Base-by-base conservation (phyloP, 306 rosid species). In the Crataegus laevigata region DNA sequence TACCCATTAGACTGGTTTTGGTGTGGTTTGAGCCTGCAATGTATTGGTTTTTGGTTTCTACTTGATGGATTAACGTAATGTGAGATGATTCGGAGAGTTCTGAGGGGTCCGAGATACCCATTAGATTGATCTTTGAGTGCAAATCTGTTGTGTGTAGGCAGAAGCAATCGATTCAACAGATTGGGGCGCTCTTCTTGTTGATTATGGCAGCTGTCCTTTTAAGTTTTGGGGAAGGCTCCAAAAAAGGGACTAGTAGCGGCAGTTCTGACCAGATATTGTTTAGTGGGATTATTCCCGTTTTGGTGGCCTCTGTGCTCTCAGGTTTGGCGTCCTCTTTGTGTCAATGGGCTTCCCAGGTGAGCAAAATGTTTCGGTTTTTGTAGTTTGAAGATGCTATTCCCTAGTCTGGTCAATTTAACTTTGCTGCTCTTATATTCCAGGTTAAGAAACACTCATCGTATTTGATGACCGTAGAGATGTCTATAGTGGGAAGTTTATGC, bases 321-420 rank as follows among this genome's bases (percentile, higher is more conserved):
- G 99, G 99, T 63, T 81, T 96, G 78, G 97, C 99, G 76, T 94
- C 99, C 77, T 68, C 97, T 61, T 80, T 94, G 85, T 94, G 99
- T 82, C 99, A 94, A 72, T 94, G 99, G 99, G 97, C 97, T 76
- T 94, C 97, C 71, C 99, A 94, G 99, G 99, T 94, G 75, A 71
- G 84, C 61, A 40, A 69, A 68, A 87, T 42, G 28, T 82, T 40
- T 62, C 19, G 26, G 76, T 76, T 77, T 71, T 45, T 61, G 19
- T 73, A 4, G 34, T 66, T 79, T 29, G 50, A 61, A 22, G 65
- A 45, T 61, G 29, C n/a, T 74, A 45, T 76, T 76, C 11, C 18
- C 18, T 71, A 18, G 43, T 22, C 29, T 69, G 57, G 4, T 74
- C 19, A 24, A 43, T 66, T 57, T 66, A 47, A 26, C 68, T 51